Evolutionary conservation across 805 yeast species (phyloP), one percentile per base, ranked within the genome.

Genomic region (Ogataea henricii): DNA sequence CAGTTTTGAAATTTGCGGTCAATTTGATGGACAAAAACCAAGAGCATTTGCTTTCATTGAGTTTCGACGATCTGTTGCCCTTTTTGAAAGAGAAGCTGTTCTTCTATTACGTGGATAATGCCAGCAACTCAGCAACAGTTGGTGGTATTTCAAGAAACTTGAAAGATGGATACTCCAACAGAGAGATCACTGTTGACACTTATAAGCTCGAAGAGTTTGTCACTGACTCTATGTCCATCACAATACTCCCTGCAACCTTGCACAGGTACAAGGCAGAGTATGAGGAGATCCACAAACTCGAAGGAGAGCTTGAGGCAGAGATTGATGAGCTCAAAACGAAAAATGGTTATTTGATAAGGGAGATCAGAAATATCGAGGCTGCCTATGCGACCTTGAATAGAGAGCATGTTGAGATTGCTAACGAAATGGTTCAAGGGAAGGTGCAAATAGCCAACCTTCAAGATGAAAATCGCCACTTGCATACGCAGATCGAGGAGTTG

Each of bases 381-480:
- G 78, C 84, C 18, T 83, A 83, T 59, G 79, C 85, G 3, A 70
- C 80, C 1, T 70, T 92, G 49, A 89, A 88, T 62, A 74, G 80
- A 51, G 97, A 91, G 60, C 97, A 94, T 65, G 80, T 90, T 23
- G 86, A 81, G 46, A 80, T 90, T 32, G 96, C 96, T 3, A 92
- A 91, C 67, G 89, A 83, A 55, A 81, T 94, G 83, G 89, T 92
- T 27, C 81, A 81, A 53, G 85, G 87, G 33, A 83, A 94, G 59
- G 79, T 91, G 34, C 78, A 74, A 45, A 73, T 87, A 21, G 96
- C 95, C 2, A 84, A 85, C 27, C 65, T 92, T 21, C 72, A 77
- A 42, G 92, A 88, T 57, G 96, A 89, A 49, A 87, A 88, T 51
- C 76, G 71, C 21, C 87, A 83, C 38, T 68, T 90, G 42, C 63